Conservation (phyloP, 2,329 filamentous ascomycete genomes). For the Botryotinia narcissicola region DNA sequence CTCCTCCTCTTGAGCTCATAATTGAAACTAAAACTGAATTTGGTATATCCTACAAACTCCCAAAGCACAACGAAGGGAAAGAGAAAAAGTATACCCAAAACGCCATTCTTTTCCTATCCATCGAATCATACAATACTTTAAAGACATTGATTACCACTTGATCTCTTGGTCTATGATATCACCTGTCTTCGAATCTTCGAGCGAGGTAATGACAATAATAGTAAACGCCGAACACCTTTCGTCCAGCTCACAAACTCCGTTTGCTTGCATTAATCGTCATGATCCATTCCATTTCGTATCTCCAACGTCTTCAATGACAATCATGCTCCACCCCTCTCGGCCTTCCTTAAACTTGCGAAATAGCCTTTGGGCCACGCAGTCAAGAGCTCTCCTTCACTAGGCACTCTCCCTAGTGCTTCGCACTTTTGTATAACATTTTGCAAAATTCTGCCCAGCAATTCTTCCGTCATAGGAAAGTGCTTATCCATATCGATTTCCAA, state of each 20-base stretch:
- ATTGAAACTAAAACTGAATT: neutral
- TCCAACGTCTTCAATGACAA: neutral
- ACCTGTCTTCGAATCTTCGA: neutral
- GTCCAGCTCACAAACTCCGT: neutral
- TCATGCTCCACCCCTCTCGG: constrained; percentile 17
- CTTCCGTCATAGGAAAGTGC: constrained; percentile 57
- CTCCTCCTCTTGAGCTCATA: neutral
- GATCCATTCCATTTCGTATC: constrained; percentile 5
- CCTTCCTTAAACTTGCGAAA: constrained; percentile 53
- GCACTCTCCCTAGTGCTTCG: constrained; percentile 50
- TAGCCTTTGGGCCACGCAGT: constrained; percentile 60
- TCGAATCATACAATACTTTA: constrained; percentile 6
- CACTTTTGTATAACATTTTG: constrained; percentile 61
- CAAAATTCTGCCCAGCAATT: constrained; percentile 59
- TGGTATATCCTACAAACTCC: constrained; percentile 18
- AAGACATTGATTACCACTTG: constrained; percentile 6
- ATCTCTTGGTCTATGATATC: neutral
- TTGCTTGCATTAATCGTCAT: neutral
- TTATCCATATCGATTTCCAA: constrained; percentile 52
- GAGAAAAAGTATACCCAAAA: neutral
- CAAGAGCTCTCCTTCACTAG: constrained; percentile 55
- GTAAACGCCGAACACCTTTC: constrained; percentile 4
- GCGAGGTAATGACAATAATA: neutral
- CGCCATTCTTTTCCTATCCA: constrained; percentile 6
- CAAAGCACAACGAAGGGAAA: neutral